Conservation (phyloP, 768 basidiomycete genomes). For the Mycena olivaceomarginata region DNA sequence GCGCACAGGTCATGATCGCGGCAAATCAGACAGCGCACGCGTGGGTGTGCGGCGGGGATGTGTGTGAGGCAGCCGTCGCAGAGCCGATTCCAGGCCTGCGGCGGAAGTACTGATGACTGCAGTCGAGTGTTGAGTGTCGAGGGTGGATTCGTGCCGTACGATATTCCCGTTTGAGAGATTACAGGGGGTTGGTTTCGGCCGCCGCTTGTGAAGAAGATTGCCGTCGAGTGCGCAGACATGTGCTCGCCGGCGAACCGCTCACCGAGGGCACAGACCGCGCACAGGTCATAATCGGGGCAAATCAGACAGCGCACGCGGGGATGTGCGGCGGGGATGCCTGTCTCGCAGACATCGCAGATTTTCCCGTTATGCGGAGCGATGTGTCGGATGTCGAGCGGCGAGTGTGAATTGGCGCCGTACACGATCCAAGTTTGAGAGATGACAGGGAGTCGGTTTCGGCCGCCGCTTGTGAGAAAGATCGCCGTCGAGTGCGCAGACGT, state of each 20-base stretch:
- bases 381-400: not conserved
- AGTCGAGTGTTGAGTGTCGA: conserved; percentile 2
- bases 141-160: not conserved
- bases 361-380: not conserved
- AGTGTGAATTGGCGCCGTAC: not conserved
- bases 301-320: conserved; percentile 1
- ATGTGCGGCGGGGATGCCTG: conserved; percentile 4
- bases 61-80: not conserved
- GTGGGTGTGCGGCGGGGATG: not conserved
- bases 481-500: conserved; percentile 4
- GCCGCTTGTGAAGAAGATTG: conserved; percentile 1
- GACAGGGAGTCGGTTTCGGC: conserved; percentile 1
- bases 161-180: conserved; percentile 5
- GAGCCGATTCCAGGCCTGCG: not conserved
- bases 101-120: not conserved
- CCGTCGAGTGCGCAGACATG: not conserved
- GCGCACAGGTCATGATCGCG: not conserved
- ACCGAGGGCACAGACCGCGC: conserved; percentile 4
- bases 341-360: not conserved
- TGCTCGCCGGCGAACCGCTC: conserved; percentile 1
- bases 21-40: conserved; percentile 6
- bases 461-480: not conserved
- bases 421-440: conserved; percentile 3
- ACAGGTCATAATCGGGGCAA: conserved; percentile 4
- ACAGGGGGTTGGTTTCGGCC: conserved; percentile 6